phyloP scores from a whole-genome alignment of 805 yeast species.

The Starmera quercuum region DNA sequence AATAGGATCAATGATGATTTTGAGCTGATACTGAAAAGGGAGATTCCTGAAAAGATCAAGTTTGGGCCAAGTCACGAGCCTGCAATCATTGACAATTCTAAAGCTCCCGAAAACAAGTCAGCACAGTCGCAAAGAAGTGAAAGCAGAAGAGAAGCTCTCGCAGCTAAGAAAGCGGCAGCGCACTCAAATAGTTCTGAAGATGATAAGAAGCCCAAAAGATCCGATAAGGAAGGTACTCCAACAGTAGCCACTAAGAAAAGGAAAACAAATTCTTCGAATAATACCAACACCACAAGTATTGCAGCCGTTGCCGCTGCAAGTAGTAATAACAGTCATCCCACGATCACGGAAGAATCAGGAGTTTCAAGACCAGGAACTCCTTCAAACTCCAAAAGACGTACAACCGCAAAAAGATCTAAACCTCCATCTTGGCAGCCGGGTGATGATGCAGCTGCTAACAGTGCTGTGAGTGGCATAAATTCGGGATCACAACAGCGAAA shows the following conservation, averaged over 20 bases:
- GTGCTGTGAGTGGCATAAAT: too few relatives aligned
- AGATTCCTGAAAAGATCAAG: conserved; percentile 74
- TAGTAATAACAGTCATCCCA: background rate
- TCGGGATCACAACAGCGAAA: too few relatives aligned
- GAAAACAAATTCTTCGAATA: background rate
- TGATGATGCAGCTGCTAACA: too few relatives aligned
- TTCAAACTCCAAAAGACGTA: too few relatives aligned
- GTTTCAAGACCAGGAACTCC: too few relatives aligned
- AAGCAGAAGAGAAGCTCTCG: conserved; percentile 85
- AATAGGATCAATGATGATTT: conserved; percentile 74
- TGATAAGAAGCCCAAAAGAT: too few relatives aligned
- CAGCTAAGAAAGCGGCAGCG: conserved; percentile 66
- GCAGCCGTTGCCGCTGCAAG: too few relatives aligned
- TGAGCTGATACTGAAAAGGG: conserved; percentile 64
- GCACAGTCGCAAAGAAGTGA: conserved; percentile 77
- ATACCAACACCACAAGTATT: background rate
- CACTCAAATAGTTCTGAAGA: conserved; percentile 18
- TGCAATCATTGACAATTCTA: conserved; percentile 65
- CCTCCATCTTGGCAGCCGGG: too few relatives aligned
- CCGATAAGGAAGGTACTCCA: conserved; percentile 13
- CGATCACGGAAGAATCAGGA: background rate
- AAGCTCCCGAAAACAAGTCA: conserved; percentile 44
- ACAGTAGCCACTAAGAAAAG: conserved; percentile 3
- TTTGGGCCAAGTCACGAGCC: conserved; percentile 83
- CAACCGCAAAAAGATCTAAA: too few relatives aligned